These are phyloP conservation scores for Nepenthes gracilis DNA, from an alignment of 148 eudicot genomes.

Conservation along the genomic window DNA sequence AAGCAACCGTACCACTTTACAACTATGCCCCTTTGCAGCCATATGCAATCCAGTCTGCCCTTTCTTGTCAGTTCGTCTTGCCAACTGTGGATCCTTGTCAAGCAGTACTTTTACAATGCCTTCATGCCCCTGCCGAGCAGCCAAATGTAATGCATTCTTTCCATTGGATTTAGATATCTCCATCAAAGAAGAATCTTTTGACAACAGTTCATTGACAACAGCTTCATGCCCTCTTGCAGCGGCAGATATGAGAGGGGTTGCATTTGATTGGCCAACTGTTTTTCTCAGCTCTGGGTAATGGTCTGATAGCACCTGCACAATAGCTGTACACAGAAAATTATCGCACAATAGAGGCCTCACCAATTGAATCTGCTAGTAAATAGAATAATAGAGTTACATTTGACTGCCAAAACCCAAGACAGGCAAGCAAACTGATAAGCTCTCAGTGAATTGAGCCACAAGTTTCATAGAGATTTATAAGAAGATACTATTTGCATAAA, in stretches of 20 bases:
- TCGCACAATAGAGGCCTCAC: neutral
- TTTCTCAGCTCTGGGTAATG: constrained; percentile 45
- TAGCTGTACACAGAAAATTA: constrained; percentile 25
- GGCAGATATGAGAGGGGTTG: constrained; percentile 68
- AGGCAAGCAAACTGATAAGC: too few species aligned
- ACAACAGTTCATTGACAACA: constrained; percentile 41
- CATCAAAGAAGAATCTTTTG: constrained; percentile 35
- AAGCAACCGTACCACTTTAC: constrained; percentile 48
- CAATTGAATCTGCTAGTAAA: neutral
- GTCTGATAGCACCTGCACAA: constrained; percentile 51
- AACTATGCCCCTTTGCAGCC: constrained; percentile 73
- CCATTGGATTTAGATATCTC: constrained; percentile 57
- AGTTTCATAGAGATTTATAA: too few species aligned
- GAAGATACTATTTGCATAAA: too few species aligned
- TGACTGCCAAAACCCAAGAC: neutral
- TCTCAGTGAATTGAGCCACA: too few species aligned
- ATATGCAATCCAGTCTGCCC: constrained; percentile 78
- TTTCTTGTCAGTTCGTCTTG: constrained; percentile 58
- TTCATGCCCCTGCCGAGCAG: constrained; percentile 66
- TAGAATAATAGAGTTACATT: neutral
- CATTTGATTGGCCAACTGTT: constrained; percentile 52
- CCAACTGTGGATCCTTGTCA: constrained; percentile 37
- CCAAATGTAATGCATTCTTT: constrained; percentile 63
- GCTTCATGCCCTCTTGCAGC: constrained; percentile 53
- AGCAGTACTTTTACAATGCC: constrained; percentile 48